These are phyloP conservation scores for Scedosporium dehoogii DNA, from an alignment of 2,329 filamentous ascomycete species.

Conservation along the genomic window DNA sequence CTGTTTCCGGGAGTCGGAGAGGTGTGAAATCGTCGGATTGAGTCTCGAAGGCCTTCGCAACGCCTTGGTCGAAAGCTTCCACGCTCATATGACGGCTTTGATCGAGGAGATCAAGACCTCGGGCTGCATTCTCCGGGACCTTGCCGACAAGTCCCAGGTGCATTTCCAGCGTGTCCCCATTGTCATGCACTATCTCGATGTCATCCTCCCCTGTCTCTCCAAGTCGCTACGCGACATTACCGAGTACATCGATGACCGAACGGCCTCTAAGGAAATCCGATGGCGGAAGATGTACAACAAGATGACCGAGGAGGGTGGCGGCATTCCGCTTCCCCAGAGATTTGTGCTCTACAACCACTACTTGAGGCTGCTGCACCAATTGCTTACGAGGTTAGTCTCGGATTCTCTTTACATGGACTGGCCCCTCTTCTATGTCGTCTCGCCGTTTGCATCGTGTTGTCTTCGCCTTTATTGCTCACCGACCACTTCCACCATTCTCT, in stretches of 20 bases:
- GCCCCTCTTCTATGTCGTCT: too few relatives aligned
- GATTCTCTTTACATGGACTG: too few relatives aligned
- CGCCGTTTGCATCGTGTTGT: neutral
- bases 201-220: conserved; percentile 45
- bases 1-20: conserved; percentile 44
- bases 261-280: conserved; percentile 34
- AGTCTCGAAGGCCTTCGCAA: conserved; percentile 39
- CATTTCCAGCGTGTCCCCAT: conserved; percentile 39
- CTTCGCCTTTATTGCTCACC: neutral
- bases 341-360: conserved; percentile 49
- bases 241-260: conserved; percentile 38
- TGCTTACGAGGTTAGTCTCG: conserved; percentile 38
- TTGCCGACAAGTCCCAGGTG: conserved; percentile 44
- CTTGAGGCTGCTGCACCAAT: conserved; percentile 35
- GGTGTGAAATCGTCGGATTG: conserved; percentile 36
- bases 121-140: conserved; percentile 37
- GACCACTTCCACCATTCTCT: neutral
- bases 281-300: conserved; percentile 51
- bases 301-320: conserved; percentile 42
- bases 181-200: conserved; percentile 44
- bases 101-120: conserved; percentile 36
- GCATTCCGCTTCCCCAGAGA: conserved; percentile 38
- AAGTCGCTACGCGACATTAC: conserved; percentile 44
- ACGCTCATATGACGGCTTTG: conserved; percentile 36
- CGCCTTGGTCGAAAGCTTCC: conserved; percentile 29